These are phyloP conservation scores for Didymella pomorum DNA, from an alignment of 2,329 filamentous ascomycete species.

Conservation along the genomic window DNA sequence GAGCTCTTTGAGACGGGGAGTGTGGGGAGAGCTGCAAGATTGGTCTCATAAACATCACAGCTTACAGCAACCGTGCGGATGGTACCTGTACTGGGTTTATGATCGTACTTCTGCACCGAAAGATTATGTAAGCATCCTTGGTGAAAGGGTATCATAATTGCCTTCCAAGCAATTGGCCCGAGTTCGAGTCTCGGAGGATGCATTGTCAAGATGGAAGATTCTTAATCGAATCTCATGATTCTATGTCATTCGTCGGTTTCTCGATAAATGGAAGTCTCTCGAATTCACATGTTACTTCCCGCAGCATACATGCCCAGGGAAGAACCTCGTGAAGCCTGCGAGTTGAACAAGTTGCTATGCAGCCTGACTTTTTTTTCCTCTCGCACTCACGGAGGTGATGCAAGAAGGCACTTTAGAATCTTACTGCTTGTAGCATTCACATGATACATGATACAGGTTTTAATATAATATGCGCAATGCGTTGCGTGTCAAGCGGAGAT, in stretches of 20 bases:
- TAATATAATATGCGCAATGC: neutral
- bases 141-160: constrained; percentile 13
- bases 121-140: constrained; percentile 6
- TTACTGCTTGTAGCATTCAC: too few species aligned
- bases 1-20: constrained; percentile 79
- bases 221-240: neutral
- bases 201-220: neutral
- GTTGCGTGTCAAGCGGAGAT: neutral
- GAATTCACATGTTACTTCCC: too few species aligned
- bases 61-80: too few species aligned
- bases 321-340: too few species aligned
- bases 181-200: constrained; percentile 10
- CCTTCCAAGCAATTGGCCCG: constrained; percentile 16
- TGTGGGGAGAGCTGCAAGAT: constrained; percentile 71
- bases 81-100: neutral
- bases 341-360: too few species aligned
- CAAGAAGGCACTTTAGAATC: neutral
- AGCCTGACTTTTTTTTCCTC: too few species aligned
- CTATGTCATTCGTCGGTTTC: neutral
- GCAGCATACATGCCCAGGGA: too few species aligned
- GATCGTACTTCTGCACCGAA: too few species aligned
- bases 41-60: neutral
- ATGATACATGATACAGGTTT: neutral
- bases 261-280: neutral
- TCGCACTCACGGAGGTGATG: neutral